Base-by-base conservation (phyloP, 164 flowering plant genomes). In the Tetracentron sinense region DNA sequence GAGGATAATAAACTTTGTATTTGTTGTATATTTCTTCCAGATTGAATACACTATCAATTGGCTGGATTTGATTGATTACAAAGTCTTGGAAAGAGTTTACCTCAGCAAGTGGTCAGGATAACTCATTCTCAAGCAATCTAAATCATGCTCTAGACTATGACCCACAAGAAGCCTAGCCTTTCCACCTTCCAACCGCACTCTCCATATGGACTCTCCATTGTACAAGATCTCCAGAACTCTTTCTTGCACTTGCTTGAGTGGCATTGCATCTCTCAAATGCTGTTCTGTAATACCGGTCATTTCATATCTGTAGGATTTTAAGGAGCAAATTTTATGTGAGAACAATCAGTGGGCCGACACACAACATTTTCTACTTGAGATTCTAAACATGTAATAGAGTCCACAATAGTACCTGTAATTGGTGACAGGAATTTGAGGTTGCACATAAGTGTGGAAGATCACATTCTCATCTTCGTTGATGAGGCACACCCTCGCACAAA, bases 401-500 rank as follows among this genome's bases (percentile, higher is more conserved):
- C 29, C 17, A 22, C 22, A 20, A 48, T 60, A 61, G n/a, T 74
- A 85, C 97, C 97, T 88, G 66, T 82, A 91, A 66, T 91, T 54
- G 1, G 86, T 79, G 56, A 88, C 75, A 27, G 88, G 85, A 59
- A 75, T 73, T 69, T 64, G 70, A 52, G 95, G 95, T 57, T 59
- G 61, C 52, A 88, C 87, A 62, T 77, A 88, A 20, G 91, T 61
- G 65, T 86, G 88, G 61, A 91, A 81, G 35, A 86, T 56, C 12
- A 79, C 25, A 64, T 83, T 85, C 69, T 91, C 97, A 42, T 69
- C 68, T 73, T 88, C 91, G 70, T 88, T 93, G 75, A 86, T 71
- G 17, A 91, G 78, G 72, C 95, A 88, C 6, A 88, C 93, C 71
- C 91, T 74, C 16, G 75, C 97, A 74, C 92, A 91, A 42, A 91